These are phyloP conservation scores for Onygena corvina DNA, from an alignment of 2,329 filamentous ascomycete genomes.

Conservation along the genomic window DNA sequence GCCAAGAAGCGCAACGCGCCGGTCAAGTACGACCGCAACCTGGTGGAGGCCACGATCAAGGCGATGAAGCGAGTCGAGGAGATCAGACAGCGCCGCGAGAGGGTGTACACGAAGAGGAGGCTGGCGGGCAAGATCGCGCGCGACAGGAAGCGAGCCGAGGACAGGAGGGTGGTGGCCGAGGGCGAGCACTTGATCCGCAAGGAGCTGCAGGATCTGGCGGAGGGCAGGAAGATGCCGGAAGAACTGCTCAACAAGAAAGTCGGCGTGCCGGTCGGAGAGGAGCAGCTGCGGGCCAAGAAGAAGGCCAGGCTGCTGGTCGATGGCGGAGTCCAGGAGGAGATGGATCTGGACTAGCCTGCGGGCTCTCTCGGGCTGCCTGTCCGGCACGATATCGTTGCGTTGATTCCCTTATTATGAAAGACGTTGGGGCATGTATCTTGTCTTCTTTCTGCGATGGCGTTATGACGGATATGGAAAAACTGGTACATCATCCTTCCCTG, in stretches of 20 bases:
- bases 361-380: too few relatives aligned
- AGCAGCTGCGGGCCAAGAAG: conserved; percentile 32
- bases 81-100: conserved; percentile 71
- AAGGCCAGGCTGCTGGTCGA: conserved; percentile 36
- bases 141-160: conserved; percentile 63
- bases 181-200: conserved; percentile 85
- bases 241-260: conserved; percentile 27
- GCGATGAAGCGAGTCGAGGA: conserved; percentile 86
- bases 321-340: conserved; percentile 36
- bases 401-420: conserved; percentile 3
- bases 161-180: conserved; percentile 78
- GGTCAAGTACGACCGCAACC: conserved; percentile 87
- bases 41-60: conserved; percentile 73
- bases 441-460: conserved; percentile 2
- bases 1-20: conserved; percentile 87
- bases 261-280: conserved; percentile 31
- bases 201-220: conserved; percentile 47
- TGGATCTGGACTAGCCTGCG: conserved; percentile 38
- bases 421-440: conserved; percentile 3
- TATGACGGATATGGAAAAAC: not conserved
- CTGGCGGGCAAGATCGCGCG: conserved; percentile 69
- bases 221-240: conserved; percentile 28
- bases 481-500: not conserved
- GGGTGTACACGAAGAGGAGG: conserved; percentile 84
- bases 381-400: conserved; percentile 1